Evolutionary conservation across 257 asterid genomes (phyloP).

Genomic region (Solanum verrucosum): DNA sequence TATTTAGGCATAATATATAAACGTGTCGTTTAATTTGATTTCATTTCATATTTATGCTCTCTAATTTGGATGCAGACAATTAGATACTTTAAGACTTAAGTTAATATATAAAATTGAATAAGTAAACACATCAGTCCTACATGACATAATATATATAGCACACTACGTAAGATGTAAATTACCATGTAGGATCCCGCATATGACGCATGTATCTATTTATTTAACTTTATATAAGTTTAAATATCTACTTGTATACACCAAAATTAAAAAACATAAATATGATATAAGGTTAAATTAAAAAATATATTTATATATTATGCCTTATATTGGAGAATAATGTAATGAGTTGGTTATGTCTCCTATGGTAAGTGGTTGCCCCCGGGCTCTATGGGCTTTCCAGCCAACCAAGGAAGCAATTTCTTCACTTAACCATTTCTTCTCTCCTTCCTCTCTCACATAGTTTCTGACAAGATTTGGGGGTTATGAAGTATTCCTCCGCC

Average conservation of each 20-base stretch:
- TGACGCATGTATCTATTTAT: neutral
- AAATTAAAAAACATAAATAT: too few species aligned
- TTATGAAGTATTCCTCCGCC: conserved; percentile 10
- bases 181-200: neutral
- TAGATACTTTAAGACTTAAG: too few species aligned
- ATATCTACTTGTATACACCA: neutral
- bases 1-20: neutral
- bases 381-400: conserved; percentile 83
- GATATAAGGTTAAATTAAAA: too few species aligned
- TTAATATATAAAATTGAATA: too few species aligned
- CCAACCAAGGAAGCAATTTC: conserved; percentile 71
- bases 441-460: neutral
- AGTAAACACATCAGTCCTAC: too few species aligned
- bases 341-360: conserved; percentile 68
- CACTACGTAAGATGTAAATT: neutral
- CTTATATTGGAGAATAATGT: conserved; percentile 35
- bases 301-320: neutral
- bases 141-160: neutral
- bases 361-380: conserved; percentile 66
- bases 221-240: too few species aligned
- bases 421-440: conserved; percentile 11
- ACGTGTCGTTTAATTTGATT: neutral
- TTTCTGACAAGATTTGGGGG: conserved; percentile 44
- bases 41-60: too few species aligned
- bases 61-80: neutral